Percentiles rank a stretch among this genome's conserved stretches.
phyloP scores from a whole-genome alignment of 495 filamentous ascomycete species.

The Eremomyces bilateralis region DNA sequence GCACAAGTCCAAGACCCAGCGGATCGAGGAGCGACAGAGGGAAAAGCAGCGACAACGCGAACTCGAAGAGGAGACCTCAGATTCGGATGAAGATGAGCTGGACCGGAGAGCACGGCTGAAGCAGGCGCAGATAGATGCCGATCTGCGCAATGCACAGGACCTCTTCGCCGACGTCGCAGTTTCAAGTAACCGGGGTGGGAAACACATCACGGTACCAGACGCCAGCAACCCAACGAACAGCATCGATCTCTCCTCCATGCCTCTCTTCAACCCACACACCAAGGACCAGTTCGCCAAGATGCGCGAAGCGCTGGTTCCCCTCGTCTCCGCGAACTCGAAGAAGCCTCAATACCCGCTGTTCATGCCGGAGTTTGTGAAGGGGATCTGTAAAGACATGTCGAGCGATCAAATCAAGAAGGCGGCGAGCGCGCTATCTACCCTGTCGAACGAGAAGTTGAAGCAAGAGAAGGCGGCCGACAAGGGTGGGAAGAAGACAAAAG shows the following conservation, averaged over 20 bases:
- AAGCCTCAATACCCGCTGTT: slow-evolving; percentile 80
- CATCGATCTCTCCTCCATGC: slow-evolving; percentile 56
- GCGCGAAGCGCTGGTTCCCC: slow-evolving; percentile 49
- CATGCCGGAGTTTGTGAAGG: slow-evolving; percentile 74
- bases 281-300: slow-evolving; percentile 65
- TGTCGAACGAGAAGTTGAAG: slow-evolving; percentile 96
- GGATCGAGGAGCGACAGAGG: slow-evolving; percentile 53
- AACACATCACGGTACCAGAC: slow-evolving; percentile 44
- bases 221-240: slow-evolving; percentile 48
- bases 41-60: slow-evolving; percentile 25
- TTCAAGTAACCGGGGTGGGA: slow-evolving; percentile 20
- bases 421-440: slow-evolving; percentile 55
- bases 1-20: slow-evolving; percentile 76
- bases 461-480: slow-evolving; percentile 93
- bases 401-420: slow-evolving; percentile 93
- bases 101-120: slow-evolving; percentile 49
- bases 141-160: slow-evolving; percentile 79
- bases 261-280: slow-evolving; percentile 72
- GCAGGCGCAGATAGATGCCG: slow-evolving; percentile 62
- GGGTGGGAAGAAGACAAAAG: slow-evolving; percentile 89
- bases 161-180: slow-evolving; percentile 67
- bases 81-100: slow-evolving; percentile 43
- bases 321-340: slow-evolving; percentile 52
- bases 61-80: slow-evolving; percentile 31
- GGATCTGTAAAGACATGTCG: slow-evolving; percentile 66